A percentile compares a stretch with the other conserved stretches of the same genome.
phyloP scores from a whole-genome alignment of 2,329 filamentous ascomycete genomes.

The Exophiala dermatitidis region DNA sequence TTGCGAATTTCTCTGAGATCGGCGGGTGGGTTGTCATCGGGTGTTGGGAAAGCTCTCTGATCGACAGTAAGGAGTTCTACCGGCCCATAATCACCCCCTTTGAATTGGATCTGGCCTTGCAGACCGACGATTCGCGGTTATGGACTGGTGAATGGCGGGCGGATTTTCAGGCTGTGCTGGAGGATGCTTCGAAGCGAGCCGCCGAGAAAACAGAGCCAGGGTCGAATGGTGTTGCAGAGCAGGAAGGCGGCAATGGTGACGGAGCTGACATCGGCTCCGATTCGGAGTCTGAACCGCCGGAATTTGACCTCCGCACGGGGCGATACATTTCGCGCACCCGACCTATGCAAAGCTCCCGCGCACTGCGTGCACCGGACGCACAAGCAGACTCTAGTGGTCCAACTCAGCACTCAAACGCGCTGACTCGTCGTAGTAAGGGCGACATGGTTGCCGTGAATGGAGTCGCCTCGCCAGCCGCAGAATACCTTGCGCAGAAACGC shows the following conservation, averaged over 20 bases:
- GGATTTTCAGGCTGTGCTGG: constrained; percentile 66
- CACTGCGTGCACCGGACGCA: not conserved
- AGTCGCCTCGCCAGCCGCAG: constrained; percentile 81
- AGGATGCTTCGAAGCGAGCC: constrained; percentile 24
- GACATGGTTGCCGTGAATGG: constrained; percentile 78
- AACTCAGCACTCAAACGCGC: constrained; percentile 38
- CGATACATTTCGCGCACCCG: constrained; percentile 67
- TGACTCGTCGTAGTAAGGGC: constrained; percentile 56
- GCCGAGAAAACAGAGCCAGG: constrained; percentile 7
- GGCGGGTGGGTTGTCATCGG: constrained; percentile 96
- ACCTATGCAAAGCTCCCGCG: constrained; percentile 34
- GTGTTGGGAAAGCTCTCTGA: constrained; percentile 92
- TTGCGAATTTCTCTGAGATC: constrained; percentile 93
- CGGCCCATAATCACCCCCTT: constrained; percentile 90
- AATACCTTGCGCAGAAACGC: constrained; percentile 71
- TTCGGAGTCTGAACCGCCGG: constrained; percentile 60
- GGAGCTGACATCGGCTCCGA: constrained; percentile 50
- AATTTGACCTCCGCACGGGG: constrained; percentile 87
- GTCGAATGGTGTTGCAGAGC: constrained; percentile 23
- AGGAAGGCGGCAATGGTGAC: constrained; percentile 27
- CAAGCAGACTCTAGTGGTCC: constrained; percentile 13
- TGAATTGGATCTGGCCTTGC: constrained; percentile 72
- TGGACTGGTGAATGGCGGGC: constrained; percentile 89
- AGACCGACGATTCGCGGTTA: constrained; percentile 64
- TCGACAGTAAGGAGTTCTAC: constrained; percentile 86